A percentile compares a stretch with the other conserved stretches of the same genome.
phyloP scores from a whole-genome alignment of 2,329 filamentous ascomycete genomes.

The Thielaviopsis populi region DNA sequence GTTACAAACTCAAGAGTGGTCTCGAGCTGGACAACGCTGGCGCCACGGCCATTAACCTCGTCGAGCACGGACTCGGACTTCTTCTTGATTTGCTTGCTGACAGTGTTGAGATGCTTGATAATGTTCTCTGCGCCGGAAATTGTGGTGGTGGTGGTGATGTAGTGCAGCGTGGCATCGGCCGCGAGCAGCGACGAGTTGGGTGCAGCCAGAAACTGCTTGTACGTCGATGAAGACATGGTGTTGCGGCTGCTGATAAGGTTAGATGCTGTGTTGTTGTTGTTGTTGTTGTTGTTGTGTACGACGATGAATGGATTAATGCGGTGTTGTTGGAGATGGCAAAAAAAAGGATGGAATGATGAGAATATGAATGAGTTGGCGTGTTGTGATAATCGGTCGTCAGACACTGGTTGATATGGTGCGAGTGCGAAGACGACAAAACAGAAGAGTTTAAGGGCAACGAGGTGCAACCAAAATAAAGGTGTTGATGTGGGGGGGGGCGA shows the following conservation, averaged over 20 bases:
- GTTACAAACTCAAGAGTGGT: conserved; percentile 68
- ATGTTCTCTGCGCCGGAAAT: conserved; percentile 59
- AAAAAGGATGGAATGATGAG: not conserved
- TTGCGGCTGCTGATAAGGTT: not conserved
- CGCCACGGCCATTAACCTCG: conserved; percentile 56
- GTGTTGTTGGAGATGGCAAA: not conserved
- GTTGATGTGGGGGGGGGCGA: not conserved
- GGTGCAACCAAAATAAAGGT: not conserved
- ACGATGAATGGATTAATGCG: not conserved
- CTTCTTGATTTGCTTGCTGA: conserved; percentile 64
- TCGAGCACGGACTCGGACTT: conserved; percentile 65
- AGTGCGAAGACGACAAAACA: not conserved
- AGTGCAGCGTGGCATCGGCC: conserved; percentile 57
- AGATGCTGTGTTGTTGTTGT: too few species aligned
- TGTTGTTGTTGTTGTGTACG: too few species aligned
- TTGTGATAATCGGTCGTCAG: not conserved
- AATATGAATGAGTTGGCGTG: not conserved
- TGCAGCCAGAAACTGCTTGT: conserved; percentile 57
- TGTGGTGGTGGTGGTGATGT: conserved; percentile 74
- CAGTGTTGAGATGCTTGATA: conserved; percentile 61
- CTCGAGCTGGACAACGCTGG: conserved; percentile 67
- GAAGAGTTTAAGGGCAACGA: not conserved
- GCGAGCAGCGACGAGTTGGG: conserved; percentile 50
- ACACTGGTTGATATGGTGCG: not conserved
- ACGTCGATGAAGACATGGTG: conserved; percentile 29